Evolutionary conservation across 352 stramenopile genomes (phyloP).

Genomic region (Globisporangium parvum): DNA sequence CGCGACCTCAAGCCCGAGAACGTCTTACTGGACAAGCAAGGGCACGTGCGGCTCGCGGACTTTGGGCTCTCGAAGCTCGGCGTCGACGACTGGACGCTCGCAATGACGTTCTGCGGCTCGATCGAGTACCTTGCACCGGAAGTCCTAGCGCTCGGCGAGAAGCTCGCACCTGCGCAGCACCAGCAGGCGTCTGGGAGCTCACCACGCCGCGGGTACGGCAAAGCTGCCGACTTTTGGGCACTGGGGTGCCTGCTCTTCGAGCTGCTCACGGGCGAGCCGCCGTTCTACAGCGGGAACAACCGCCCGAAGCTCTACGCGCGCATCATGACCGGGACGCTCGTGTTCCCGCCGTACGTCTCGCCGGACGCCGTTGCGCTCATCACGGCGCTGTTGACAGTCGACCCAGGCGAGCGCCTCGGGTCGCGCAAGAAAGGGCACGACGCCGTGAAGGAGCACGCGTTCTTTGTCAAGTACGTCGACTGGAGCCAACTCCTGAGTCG

Average conservation of each 20-base stretch:
- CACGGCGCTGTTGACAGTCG: conserved; percentile 32
- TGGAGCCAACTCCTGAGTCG: conserved; percentile 45
- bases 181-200: not conserved
- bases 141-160: conserved; percentile 50
- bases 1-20: conserved; percentile 91
- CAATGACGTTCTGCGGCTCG: conserved; percentile 82
- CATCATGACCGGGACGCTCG: conserved; percentile 39
- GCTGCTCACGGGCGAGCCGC: conserved; percentile 83
- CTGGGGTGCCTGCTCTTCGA: conserved; percentile 86
- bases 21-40: conserved; percentile 82
- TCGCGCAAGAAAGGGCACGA: conserved; percentile 25
- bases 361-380: conserved; percentile 49
- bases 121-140: conserved; percentile 86
- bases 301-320: conserved; percentile 51
- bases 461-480: conserved; percentile 65
- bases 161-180: conserved; percentile 1
- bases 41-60: conserved; percentile 85
- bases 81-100: conserved; percentile 53
- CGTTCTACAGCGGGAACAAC: conserved; percentile 76
- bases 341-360: conserved; percentile 51
- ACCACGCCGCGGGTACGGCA: conserved; percentile 63
- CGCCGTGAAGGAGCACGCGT: conserved; percentile 58
- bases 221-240: conserved; percentile 87
- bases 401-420: conserved; percentile 57
- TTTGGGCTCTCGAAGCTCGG: conserved; percentile 86